These are phyloP conservation scores for Dendrobium chrysotoxum DNA, from an alignment of 106 monocot species.

Conservation along the genomic window DNA sequence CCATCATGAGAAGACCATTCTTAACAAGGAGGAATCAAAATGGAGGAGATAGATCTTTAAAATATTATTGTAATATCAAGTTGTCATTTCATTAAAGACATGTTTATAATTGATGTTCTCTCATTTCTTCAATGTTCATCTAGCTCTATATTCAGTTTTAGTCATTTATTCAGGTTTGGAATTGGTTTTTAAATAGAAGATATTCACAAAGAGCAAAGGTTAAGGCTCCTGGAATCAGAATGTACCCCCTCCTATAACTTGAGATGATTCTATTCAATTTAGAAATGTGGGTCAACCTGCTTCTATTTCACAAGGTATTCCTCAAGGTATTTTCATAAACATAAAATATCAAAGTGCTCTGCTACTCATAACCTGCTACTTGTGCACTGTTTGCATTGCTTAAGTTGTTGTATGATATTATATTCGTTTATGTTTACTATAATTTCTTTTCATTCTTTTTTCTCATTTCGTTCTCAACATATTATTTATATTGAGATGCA, in stretches of 20 bases:
- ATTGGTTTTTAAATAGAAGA: conserved; percentile 97
- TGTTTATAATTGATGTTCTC: no score
- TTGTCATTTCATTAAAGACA: no score
- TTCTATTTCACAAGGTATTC: conserved; percentile 46
- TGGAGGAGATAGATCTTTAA: no score
- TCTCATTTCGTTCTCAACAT: no score
- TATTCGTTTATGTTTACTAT: neutral
- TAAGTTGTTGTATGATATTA: neutral
- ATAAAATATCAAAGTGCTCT: neutral
- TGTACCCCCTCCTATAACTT: conserved; percentile 25
- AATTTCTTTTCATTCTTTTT: neutral
- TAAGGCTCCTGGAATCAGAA: conserved; percentile 45
- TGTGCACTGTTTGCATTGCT: neutral
- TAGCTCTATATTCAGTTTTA: no score
- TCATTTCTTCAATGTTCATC: no score
- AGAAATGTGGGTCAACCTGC: conserved; percentile 29
- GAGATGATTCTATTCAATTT: conserved; percentile 35
- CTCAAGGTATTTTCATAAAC: conserved; percentile 34
- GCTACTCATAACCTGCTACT: neutral
- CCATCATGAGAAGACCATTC: no score
- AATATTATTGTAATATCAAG: no score
- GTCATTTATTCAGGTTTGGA: no score
- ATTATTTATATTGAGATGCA: no score
- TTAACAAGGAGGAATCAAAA: no score
- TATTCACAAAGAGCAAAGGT: conserved; percentile 73